phyloP scores from a whole-genome alignment of 352 stramenopile genomes.

The Phytophthora cajani region DNA sequence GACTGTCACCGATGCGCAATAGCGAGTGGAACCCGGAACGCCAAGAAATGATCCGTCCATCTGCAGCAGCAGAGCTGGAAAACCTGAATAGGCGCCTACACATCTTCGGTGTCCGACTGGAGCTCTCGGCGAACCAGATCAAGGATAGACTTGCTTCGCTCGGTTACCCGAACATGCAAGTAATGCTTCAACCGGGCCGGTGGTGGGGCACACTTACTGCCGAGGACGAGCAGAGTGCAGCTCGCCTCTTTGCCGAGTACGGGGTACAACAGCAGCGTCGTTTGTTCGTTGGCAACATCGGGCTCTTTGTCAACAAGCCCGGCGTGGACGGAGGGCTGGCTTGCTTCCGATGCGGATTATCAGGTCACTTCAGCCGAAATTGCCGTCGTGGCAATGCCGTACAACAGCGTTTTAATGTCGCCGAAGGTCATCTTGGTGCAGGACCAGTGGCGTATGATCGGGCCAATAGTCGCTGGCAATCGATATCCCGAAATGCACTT shows the following conservation, averaged over 20 bases:
- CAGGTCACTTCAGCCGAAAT: background rate
- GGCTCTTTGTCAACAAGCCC: background rate
- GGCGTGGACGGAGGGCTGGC: background rate
- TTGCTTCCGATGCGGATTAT: background rate
- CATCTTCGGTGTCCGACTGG: conserved; percentile 2
- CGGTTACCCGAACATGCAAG: background rate
- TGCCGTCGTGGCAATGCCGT: background rate
- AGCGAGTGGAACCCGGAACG: background rate
- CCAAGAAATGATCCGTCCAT: background rate
- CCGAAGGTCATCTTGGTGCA: too few relatives aligned
- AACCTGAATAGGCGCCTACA: conserved; percentile 2
- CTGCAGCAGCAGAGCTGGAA: background rate
- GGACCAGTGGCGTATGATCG: background rate
- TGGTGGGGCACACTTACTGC: background rate
- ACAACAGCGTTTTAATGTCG: too few relatives aligned
- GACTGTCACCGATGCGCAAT: background rate
- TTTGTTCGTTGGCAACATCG: background rate
- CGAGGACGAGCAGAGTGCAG: background rate
- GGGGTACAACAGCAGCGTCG: background rate
- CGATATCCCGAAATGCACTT: background rate
- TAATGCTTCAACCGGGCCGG: background rate
- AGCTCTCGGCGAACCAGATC: background rate
- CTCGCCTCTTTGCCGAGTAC: background rate
- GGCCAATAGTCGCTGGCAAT: background rate
- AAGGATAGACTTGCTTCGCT: background rate